Evolutionary conservation across 345 rosid genomes (phyloP).

Genomic region (Citrus maxima): DNA sequence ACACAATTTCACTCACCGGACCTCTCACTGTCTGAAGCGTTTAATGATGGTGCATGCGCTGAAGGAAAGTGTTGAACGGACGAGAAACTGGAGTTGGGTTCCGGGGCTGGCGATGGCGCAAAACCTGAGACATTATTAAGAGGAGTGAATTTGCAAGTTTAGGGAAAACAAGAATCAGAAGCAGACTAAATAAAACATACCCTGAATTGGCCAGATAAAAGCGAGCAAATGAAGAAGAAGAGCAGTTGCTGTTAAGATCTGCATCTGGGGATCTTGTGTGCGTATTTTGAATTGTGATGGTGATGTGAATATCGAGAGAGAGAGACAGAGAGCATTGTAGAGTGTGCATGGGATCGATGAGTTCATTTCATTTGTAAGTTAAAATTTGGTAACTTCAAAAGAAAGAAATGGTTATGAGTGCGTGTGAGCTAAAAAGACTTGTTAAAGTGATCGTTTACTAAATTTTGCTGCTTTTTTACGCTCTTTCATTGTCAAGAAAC

Average conservation of each 20-base stretch:
- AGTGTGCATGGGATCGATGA: background rate
- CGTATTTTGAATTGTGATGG: background rate
- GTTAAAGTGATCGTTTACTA: background rate
- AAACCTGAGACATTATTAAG: slow-evolving; percentile 16
- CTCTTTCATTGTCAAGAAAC: background rate
- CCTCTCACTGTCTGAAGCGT: background rate
- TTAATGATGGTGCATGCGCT: background rate
- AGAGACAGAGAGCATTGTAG: background rate
- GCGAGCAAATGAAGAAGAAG: background rate
- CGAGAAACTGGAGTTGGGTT: background rate
- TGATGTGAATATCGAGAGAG: background rate
- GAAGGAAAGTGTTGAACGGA: background rate
- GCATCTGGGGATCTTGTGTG: slow-evolving; percentile 6
- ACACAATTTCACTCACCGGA: background rate
- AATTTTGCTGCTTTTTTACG: background rate
- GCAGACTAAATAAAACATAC: background rate
- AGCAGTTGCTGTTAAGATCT: slow-evolving; percentile 2
- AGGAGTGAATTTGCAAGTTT: background rate
- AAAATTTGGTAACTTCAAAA: background rate
- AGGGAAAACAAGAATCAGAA: too few species aligned
- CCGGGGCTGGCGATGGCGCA: slow-evolving; percentile 18
- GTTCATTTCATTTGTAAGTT: background rate
- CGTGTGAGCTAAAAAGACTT: background rate
- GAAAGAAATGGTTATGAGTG: background rate
- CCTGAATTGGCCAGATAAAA: background rate